Percentiles rank a stretch among this genome's conserved stretches.
These are phyloP conservation scores for Naganishia vaughanmartiniae DNA, from an alignment of 768 basidiomycete species.

Conservation along the genomic window DNA sequence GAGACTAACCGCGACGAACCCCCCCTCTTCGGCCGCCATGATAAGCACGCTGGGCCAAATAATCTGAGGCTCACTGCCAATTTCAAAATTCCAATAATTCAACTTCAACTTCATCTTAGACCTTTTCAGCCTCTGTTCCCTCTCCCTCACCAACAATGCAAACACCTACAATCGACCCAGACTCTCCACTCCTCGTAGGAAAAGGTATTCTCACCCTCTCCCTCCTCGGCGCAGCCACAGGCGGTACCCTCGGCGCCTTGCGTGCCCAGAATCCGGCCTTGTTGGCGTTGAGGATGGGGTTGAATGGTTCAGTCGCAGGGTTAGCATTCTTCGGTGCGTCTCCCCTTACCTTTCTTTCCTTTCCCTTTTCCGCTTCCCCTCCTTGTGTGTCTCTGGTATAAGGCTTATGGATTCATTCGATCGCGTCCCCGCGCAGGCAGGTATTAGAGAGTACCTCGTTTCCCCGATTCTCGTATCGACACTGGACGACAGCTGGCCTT, in stretches of 20 bases:
- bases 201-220: constrained; percentile 52
- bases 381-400: too few relatives aligned
- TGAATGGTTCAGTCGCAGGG: constrained; percentile 71
- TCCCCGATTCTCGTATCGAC: constrained; percentile 61
- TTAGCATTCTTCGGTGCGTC: constrained; percentile 74
- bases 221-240: constrained; percentile 57
- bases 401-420: not conserved
- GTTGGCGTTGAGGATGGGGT: constrained; percentile 62
- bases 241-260: constrained; percentile 57
- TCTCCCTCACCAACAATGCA: not conserved
- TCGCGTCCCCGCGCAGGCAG: constrained; percentile 54
- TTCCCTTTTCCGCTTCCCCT: too few relatives aligned
- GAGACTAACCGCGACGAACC: too few relatives aligned
- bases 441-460: constrained; percentile 71
- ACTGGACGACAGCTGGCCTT: constrained; percentile 55
- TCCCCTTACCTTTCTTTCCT: not conserved
- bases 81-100: too few relatives aligned
- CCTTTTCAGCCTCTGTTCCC: not conserved
- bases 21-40: not conserved
- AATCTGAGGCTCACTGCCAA: too few relatives aligned
- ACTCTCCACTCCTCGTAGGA: constrained; percentile 42
- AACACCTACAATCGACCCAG: constrained; percentile 38
- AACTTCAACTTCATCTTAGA: not conserved
- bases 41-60: not conserved
- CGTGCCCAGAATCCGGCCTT: constrained; percentile 58